Evolutionary conservation across 2,329 filamentous ascomycete species (phyloP), one percentile per base, ranked within the genome.

Genomic region (Dactylellina haptotyla): DNA sequence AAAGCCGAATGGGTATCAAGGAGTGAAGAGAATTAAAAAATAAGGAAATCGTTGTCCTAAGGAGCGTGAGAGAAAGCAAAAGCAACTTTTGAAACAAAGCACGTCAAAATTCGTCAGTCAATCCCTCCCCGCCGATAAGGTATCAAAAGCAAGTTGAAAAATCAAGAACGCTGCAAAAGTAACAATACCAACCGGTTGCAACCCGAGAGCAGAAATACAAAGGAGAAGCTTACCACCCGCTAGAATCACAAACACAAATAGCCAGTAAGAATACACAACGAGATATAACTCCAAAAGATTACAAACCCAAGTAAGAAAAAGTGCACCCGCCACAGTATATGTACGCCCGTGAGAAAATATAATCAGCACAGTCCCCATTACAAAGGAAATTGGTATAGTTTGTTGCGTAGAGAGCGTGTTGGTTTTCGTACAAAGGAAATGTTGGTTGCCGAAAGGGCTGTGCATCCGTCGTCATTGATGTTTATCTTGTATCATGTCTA

Each of bases 391-490:
- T 45, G 23, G 57, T 46, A 50, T 50, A 62, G 43, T 39, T 34
- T 39, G 28, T 56, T 30, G 46, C 3, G n/a, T 16, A 57, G 20
- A 30, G 25, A 30, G 20, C 12, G 50, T 57, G 4, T n/a, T 10
- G 30, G 30, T 14, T 4, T 14, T 12, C 54, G 20, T 14, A 69
- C 64, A 69, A 69, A 69, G 28, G 64, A 69, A 62, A 69, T 41
- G 37, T 26, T 6, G 25, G 4, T 39, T 72, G 69, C 69, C 69
- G 69, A 73, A 72, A 32, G 69, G 69, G 59, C 61, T 12, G 61
- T 72, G 59, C 65, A 34, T 72, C 51, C 67, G 14, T 72, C 59
- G 37, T 46, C n/a, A 56, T 25, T 3, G 25, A 30, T 12, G 20
- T 26, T 50, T 18, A 14, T 43, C n/a, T 30, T 28, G 28, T 1